Percentiles rank a stretch among this genome's conserved stretches.
Evolutionary conservation across 495 filamentous ascomycete species (phyloP).

Genomic region (Neurospora tetraspora): DNA sequence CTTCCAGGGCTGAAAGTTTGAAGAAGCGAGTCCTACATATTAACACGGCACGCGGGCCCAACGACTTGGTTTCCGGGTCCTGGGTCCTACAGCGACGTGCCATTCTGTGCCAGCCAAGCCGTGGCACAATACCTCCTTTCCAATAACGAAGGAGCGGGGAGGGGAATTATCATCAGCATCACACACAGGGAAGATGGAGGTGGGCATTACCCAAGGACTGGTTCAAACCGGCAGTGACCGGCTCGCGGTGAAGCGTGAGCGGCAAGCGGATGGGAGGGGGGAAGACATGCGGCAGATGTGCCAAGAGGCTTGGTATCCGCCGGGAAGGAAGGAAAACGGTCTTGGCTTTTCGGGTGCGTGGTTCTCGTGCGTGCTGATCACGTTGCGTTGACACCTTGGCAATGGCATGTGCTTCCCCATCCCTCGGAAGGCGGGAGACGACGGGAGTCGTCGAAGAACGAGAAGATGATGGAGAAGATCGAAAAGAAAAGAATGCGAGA

Average conservation of each 20-base stretch:
- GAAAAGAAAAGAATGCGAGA: neutral
- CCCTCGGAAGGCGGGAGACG: neutral
- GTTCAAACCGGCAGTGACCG: neutral
- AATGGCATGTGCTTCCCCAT: neutral
- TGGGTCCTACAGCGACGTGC: neutral
- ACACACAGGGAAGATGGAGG: neutral
- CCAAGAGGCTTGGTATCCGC: neutral
- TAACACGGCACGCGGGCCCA: neutral
- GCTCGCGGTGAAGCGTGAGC: neutral
- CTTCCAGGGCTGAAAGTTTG: neutral
- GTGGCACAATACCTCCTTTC: neutral
- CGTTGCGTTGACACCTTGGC: neutral
- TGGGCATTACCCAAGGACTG: neutral
- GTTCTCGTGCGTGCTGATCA: neutral
- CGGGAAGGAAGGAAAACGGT: neutral
- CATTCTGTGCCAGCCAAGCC: neutral
- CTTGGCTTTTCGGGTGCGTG: neutral
- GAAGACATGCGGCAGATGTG: neutral
- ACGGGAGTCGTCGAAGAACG: neutral
- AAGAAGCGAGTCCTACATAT: neutral
- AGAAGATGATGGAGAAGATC: neutral
- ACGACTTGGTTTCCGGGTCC: neutral
- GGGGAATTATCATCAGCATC: neutral
- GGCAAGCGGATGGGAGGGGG: neutral
- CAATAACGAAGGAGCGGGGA: neutral